Evolutionary conservation across 768 basidiomycete genomes (phyloP), one percentile per base, ranked within the genome.

Genomic region (Agrocybe praecox): DNA sequence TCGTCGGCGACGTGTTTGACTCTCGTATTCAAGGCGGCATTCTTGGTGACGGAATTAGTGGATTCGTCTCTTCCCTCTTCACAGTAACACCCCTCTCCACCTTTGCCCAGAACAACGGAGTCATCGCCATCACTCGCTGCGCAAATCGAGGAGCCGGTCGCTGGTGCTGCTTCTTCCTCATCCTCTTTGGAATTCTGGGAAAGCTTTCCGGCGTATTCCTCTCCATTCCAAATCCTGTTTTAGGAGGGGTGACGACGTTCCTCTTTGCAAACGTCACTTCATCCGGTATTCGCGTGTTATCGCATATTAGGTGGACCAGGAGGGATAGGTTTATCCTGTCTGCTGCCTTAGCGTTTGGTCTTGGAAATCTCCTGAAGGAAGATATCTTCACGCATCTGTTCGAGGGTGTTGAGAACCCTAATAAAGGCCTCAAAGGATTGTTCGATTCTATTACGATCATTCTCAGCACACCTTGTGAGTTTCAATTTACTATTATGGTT

Each of bases 171-270:
- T 68, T 68, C 57, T 91, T 94, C 78, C 82, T 93, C 65, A 86
- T 94, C 64, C 69, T 92, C 15, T 92, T 90, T 59, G 92, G 92
- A 10, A 71, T 91, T 46, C 75, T 94, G 3, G 92, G 91, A 43
- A 94, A 94, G 69, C 72, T 94, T 43, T 88, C 91, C 2, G 92
- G 92, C 0, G 83, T 93, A 43, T 91, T 95, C 73, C 81, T 95
- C 17, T 84, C 91, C 1, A 93, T 95, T 57, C 93, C 92, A 1
- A 87, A 89, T 64, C 77, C 92, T 0, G 91, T 92, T 7, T 80
- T 92, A 0, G 92, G 92, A 1, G 91, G 92, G 2, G 90, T 94
- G 2, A 95, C 91, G 11, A 93, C 92, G 2, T 94, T 94, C 79
- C 78, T 94, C 10, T 94, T 94, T 65, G 87, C 89, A 0, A 86